phyloP scores from a whole-genome alignment of 2,329 filamentous ascomycete genomes.

The Colletotrichum tanaceti region DNA sequence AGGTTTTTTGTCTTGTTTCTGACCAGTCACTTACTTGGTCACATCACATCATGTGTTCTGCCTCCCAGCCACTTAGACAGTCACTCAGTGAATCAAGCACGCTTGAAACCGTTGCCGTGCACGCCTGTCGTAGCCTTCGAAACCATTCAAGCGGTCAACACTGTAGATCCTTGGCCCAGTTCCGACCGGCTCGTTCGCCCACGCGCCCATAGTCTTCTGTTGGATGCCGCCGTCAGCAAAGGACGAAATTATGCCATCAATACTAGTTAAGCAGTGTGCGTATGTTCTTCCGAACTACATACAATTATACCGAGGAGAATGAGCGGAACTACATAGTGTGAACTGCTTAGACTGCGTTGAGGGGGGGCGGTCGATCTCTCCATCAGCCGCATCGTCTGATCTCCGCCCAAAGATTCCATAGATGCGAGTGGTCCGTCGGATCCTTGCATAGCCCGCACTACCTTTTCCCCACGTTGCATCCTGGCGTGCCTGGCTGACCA shows the following conservation, averaged over 20 bases:
- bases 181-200: not conserved
- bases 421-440: slow-evolving; percentile 41
- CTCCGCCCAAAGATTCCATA: slow-evolving; percentile 35
- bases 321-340: slow-evolving; percentile 10
- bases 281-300: slow-evolving; percentile 24
- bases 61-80: not conserved
- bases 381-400: slow-evolving; percentile 41
- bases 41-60: too few species aligned
- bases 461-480: slow-evolving; percentile 39
- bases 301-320: not conserved
- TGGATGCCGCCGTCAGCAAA: not conserved
- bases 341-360: not conserved
- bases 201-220: not conserved
- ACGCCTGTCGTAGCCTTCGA: not conserved
- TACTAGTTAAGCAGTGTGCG: not conserved
- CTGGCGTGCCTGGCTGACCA: slow-evolving; percentile 31
- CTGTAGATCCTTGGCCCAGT: not conserved
- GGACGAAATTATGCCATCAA: not conserved
- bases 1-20: not conserved
- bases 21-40: slow-evolving; percentile 1
- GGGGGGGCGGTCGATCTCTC: slow-evolving; percentile 37
- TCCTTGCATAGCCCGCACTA: slow-evolving; percentile 36
- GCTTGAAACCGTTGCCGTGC: not conserved
- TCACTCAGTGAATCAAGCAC: not conserved
- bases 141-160: not conserved